Evolutionary conservation across 192 early-diverging fungal species (phyloP).

Genomic region (Geosiphon pyriformis): DNA sequence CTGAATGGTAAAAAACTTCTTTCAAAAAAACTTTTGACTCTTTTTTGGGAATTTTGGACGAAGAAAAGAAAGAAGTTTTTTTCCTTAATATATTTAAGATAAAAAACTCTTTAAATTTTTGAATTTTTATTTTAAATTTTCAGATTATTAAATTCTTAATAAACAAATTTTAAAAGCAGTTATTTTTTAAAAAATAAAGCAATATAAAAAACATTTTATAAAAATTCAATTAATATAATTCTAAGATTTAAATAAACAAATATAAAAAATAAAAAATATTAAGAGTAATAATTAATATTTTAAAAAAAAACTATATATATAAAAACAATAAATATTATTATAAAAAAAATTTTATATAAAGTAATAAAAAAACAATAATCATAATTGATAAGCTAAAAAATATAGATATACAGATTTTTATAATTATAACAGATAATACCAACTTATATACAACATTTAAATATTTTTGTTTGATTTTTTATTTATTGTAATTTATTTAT

Average conservation of each 20-base stretch:
- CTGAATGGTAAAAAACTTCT: too few relatives aligned
- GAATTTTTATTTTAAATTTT: background rate
- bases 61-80: too few relatives aligned
- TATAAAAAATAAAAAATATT: background rate
- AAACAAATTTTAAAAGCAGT: background rate
- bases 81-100: too few relatives aligned
- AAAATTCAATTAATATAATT: background rate
- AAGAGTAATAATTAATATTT: background rate
- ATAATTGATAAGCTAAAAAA: background rate
- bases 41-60: too few relatives aligned
- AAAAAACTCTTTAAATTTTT: background rate
- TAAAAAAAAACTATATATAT: background rate
- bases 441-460: background rate
- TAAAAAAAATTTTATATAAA: background rate
- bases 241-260: background rate
- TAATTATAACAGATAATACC: conserved; percentile 6
- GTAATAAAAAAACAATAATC: background rate
- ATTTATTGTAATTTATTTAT: background rate
- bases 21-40: too few relatives aligned
- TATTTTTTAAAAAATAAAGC: background rate
- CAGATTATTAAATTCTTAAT: background rate
- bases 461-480: conserved; percentile 2
- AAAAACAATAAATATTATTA: background rate
- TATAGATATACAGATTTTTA: background rate
- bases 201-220: background rate